These are phyloP conservation scores for Tympanopsis confertula DNA, from an alignment of 2,329 filamentous ascomycete species.

Conservation along the genomic window DNA sequence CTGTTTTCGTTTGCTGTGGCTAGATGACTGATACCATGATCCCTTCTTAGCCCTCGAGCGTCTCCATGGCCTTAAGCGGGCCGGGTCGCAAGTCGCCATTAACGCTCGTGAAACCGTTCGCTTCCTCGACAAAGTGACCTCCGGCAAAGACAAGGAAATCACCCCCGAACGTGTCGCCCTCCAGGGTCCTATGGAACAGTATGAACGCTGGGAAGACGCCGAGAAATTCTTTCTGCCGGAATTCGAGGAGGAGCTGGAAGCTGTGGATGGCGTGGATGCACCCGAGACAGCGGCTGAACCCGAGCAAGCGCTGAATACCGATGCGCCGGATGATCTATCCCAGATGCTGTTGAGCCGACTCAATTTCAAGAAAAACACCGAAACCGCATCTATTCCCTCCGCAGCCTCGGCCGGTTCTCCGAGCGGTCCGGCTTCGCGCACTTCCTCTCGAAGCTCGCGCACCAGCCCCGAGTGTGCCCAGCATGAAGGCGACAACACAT, in stretches of 20 bases:
- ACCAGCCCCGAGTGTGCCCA: neutral
- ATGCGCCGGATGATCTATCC: constrained; percentile 21
- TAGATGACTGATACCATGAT: too few species aligned
- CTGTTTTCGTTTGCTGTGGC: too few species aligned
- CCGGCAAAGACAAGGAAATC: neutral
- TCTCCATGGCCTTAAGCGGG: neutral
- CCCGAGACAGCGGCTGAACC: constrained; percentile 4
- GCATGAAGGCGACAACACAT: neutral
- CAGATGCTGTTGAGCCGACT: constrained; percentile 32
- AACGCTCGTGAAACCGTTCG: constrained; percentile 1
- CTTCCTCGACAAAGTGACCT: neutral
- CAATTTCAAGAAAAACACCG: constrained; percentile 28
- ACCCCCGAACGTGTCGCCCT: neutral
- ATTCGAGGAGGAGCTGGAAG: constrained; percentile 24
- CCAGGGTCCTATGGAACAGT: constrained; percentile 1
- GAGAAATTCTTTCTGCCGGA: constrained; percentile 29
- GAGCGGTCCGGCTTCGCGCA: neutral
- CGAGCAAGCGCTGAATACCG: constrained; percentile 2
- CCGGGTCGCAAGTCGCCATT: neutral
- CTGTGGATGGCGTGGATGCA: constrained; percentile 7
- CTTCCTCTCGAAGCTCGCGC: neutral
- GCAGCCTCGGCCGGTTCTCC: constrained; percentile 11
- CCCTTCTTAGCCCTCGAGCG: neutral
- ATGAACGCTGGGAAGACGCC: constrained; percentile 20
- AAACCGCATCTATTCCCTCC: constrained; percentile 23